A percentile compares a stretch with the other conserved stretches of the same genome.
Evolutionary conservation across 2,329 filamentous ascomycete genomes (phyloP).

Genomic region (Aureobasidium sp.): DNA sequence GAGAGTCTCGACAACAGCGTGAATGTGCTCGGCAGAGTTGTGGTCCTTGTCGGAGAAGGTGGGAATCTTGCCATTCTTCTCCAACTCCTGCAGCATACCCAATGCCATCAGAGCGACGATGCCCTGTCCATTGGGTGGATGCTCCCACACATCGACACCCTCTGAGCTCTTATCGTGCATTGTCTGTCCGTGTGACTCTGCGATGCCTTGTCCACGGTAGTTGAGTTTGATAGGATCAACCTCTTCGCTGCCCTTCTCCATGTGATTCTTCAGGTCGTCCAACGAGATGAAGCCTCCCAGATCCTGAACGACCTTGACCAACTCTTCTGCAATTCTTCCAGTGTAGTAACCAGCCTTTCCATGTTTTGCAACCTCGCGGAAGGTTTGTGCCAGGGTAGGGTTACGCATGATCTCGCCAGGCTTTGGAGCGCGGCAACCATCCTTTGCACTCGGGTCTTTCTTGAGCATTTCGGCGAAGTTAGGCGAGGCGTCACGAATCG

Average conservation of each 20-base stretch:
- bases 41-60: slow-evolving; percentile 64
- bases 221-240: slow-evolving; percentile 78
- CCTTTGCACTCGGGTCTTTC: slow-evolving; percentile 57
- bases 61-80: slow-evolving; percentile 66
- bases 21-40: slow-evolving; percentile 68
- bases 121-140: slow-evolving; percentile 92
- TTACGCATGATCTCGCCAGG: slow-evolving; percentile 88
- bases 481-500: slow-evolving; percentile 66
- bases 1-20: slow-evolving; percentile 80
- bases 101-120: slow-evolving; percentile 92
- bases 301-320: slow-evolving; percentile 70
- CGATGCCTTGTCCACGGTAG: slow-evolving; percentile 61
- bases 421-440: slow-evolving; percentile 66
- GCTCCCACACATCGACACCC: slow-evolving; percentile 85
- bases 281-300: slow-evolving; percentile 72
- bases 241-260: slow-evolving; percentile 65
- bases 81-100: slow-evolving; percentile 82
- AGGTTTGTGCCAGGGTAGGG: slow-evolving; percentile 71
- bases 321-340: slow-evolving; percentile 71
- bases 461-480: slow-evolving; percentile 87
- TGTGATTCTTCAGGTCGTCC: slow-evolving; percentile 73
- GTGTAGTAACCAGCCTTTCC: slow-evolving; percentile 90
- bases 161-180: slow-evolving; percentile 39
- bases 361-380: slow-evolving; percentile 67
- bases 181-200: slow-evolving; percentile 38